Evolutionary conservation across 2,329 filamentous ascomycete genomes (phyloP), one percentile per base, ranked within the genome.

Genomic region (Penicillium aurantiogriseum): DNA sequence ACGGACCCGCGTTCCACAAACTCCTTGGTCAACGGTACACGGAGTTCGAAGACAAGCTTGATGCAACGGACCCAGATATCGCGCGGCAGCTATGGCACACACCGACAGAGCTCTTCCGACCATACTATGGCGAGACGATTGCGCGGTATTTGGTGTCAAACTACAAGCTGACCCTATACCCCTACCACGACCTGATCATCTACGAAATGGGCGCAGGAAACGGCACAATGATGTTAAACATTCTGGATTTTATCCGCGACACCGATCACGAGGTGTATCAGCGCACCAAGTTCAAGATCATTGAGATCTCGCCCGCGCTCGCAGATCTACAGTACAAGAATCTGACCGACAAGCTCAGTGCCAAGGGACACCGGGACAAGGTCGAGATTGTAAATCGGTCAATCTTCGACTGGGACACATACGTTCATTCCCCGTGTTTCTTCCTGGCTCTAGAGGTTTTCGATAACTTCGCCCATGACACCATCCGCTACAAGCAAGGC

Each of bases 191-290:
- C 76, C 84, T 99, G 51, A 90, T 96, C 68, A 95, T 99, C 74
- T 99, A 97, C 83, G 94, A 99, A 75, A 96, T 99, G 89, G 94
- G 94, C 51, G 94, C 94, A 39, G 94, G 94, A 67, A 93, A 96
- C 69, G 94, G 94, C 61, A 99, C 95, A 0, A 84, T 99, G 71
- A 99, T 99, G 94, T 83, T 94, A 71, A 99, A 99, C 75, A 92
- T 99, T 57, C 83, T 99, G 60, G 93, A 99, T 80, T 96, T 95
- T 75, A 96, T 99, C 73, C 90, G 92, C 61, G 88, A 90, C 63
- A 83, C 88, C 44, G 90, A 97, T 68, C 91, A 92, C 0, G 89
- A 92, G 63, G 93, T 99, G 33, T 99, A 99, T 76, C 88, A 90
- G 67, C 87, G 94, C 57, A 99, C 94, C 5, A 89, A 91, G 70